These are phyloP conservation scores for Tephrocybe sp. DNA, from an alignment of 768 basidiomycete genomes.

Conservation along the genomic window DNA sequence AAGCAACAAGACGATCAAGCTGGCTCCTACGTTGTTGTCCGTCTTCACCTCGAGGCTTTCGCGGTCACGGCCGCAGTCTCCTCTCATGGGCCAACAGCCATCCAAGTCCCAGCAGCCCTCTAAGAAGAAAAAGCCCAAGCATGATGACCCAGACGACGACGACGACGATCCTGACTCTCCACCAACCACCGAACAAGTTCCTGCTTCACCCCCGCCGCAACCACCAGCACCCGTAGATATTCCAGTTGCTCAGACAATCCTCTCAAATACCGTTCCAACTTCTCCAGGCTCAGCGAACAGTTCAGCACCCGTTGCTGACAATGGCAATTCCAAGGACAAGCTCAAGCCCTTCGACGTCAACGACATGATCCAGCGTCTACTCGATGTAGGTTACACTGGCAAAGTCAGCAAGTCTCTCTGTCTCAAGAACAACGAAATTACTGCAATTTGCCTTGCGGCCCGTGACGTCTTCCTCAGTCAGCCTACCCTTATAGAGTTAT, in stretches of 20 bases:
- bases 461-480: conserved; percentile 95
- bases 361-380: conserved; percentile 94
- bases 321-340: conserved; percentile 52
- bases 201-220: conserved; percentile 38
- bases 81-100: conserved; percentile 83
- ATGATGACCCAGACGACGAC: conserved; percentile 55
- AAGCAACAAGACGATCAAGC: conserved; percentile 37
- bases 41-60: conserved; percentile 70
- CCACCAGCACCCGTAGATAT: conserved; percentile 70
- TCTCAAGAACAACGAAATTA: conserved; percentile 95
- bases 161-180: conserved; percentile 28
- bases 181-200: conserved; percentile 18
- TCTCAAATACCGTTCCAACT: conserved; percentile 62
- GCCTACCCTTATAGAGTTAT: conserved; percentile 95
- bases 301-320: conserved; percentile 39
- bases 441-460: conserved; percentile 90
- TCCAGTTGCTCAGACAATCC: conserved; percentile 80
- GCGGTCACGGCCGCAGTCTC: conserved; percentile 71
- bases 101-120: conserved; percentile 43
- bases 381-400: conserved; percentile 96
- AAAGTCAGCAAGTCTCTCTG: conserved; percentile 96
- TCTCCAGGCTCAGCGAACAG: conserved; percentile 49
- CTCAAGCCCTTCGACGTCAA: conserved; percentile 85
- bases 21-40: conserved; percentile 82
- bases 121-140: conserved; percentile 67